Evolutionary conservation across 768 basidiomycete genomes (phyloP).

Genomic region (Daedaleopsis sinensis): DNA sequence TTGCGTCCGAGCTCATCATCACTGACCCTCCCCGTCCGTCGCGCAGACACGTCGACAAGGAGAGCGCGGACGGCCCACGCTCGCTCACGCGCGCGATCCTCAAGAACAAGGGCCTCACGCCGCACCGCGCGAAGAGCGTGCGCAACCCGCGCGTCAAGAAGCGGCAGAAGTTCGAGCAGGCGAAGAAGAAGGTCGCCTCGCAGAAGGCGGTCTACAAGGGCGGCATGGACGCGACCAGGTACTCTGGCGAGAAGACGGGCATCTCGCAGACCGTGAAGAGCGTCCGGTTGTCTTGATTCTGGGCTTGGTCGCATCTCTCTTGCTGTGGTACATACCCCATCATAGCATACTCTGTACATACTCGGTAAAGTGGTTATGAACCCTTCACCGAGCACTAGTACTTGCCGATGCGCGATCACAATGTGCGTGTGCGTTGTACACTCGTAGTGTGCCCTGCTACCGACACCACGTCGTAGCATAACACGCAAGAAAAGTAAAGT

Average conservation of each 20-base stretch:
- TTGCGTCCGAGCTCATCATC: background rate
- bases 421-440: background rate
- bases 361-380: too few relatives aligned
- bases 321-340: too few relatives aligned
- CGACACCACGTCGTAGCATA: too few relatives aligned
- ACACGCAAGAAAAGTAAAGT: too few relatives aligned
- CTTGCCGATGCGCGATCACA: background rate
- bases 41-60: slow-evolving; percentile 37
- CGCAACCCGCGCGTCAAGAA: slow-evolving; percentile 99
- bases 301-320: background rate
- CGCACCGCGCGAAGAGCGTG: slow-evolving; percentile 82
- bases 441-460: too few relatives aligned
- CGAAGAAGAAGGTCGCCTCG: slow-evolving; percentile 87
- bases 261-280: slow-evolving; percentile 91
- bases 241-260: slow-evolving; percentile 92
- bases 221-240: slow-evolving; percentile 72
- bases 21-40: slow-evolving; percentile 10
- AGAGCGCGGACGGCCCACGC: slow-evolving; percentile 71
- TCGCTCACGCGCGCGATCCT: slow-evolving; percentile 89
- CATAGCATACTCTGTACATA: too few relatives aligned
- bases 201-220: slow-evolving; percentile 95
- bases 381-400: too few relatives aligned
- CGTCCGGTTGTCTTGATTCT: slow-evolving; percentile 52
- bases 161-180: slow-evolving; percentile 89
- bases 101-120: slow-evolving; percentile 93